These are phyloP conservation scores for Beauveria scarabaeidicola DNA, from an alignment of 2,329 filamentous ascomycete species.

Conservation along the genomic window DNA sequence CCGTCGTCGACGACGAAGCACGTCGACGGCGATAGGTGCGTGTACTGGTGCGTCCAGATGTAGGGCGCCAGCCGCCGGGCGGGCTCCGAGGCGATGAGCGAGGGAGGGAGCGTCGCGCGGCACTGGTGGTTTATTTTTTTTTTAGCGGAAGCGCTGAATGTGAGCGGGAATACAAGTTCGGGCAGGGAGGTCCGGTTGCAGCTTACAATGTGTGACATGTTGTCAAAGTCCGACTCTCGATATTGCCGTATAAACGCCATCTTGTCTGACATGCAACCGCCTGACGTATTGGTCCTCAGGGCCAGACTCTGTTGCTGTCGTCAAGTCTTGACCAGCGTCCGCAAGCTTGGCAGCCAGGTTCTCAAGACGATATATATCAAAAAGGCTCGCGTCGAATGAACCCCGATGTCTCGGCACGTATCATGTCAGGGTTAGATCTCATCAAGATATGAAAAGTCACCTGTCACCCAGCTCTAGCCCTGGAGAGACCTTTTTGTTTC, in stretches of 20 bases:
- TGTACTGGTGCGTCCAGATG: slow-evolving; percentile 44
- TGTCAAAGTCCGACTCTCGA: slow-evolving; percentile 30
- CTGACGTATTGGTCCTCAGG: neutral
- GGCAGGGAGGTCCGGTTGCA: neutral
- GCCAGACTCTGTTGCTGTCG: too few relatives aligned
- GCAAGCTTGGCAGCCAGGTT: neutral
- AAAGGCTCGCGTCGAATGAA: too few relatives aligned
- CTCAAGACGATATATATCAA: neutral
- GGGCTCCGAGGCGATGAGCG: slow-evolving; percentile 27
- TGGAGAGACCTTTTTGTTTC: neutral
- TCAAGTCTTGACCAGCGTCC: slow-evolving; percentile 15
- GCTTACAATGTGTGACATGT: slow-evolving; percentile 33
- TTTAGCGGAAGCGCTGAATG: too few relatives aligned
- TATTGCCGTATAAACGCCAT: slow-evolving; percentile 41
- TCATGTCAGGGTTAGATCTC: neutral
- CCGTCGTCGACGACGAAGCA: slow-evolving; percentile 44
- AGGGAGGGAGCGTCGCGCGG: slow-evolving; percentile 37
- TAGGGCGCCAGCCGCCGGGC: slow-evolving; percentile 35
- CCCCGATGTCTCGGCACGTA: neutral
- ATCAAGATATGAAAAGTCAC: neutral
- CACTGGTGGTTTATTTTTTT: slow-evolving; percentile 30
- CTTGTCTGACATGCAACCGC: neutral
- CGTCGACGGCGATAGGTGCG: slow-evolving; percentile 33
- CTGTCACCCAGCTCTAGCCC: neutral
- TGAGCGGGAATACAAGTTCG: neutral